Conservation (phyloP, 2,329 filamentous ascomycete species). For the Didymosphaeria variabile region DNA sequence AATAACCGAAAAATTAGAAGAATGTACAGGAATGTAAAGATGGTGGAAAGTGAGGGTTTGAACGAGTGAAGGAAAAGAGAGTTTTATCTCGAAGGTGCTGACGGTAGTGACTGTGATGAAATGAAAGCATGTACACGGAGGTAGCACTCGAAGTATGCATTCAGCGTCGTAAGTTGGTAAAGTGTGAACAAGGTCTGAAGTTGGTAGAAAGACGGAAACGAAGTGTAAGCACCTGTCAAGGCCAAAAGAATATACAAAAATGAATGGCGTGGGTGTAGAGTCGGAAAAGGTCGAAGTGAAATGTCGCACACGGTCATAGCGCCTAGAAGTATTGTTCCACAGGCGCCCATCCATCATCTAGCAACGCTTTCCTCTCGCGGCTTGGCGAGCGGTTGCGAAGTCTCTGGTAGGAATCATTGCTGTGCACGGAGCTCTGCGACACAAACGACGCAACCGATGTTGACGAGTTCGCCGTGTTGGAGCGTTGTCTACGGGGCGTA, state of each 20-base stretch:
- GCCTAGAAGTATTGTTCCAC: conserved; percentile 3
- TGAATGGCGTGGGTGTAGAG: background rate
- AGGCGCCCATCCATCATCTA: conserved; percentile 7
- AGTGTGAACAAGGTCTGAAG: background rate
- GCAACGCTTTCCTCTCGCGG: background rate
- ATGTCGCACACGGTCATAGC: background rate
- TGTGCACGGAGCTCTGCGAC: conserved; percentile 3
- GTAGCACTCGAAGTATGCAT: background rate
- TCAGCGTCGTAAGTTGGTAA: background rate
- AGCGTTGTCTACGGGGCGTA: background rate
- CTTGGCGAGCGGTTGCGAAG: conserved; percentile 1
- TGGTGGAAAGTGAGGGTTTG: background rate
- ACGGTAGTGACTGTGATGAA: background rate
- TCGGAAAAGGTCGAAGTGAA: background rate
- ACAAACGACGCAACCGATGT: conserved; percentile 9
- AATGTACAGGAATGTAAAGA: background rate
- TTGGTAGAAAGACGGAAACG: background rate
- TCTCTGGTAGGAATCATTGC: background rate
- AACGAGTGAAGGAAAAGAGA: background rate
- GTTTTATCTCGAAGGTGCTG: background rate
- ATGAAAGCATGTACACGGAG: background rate
- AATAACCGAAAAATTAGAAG: background rate
- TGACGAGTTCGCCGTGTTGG: conserved; percentile 8
- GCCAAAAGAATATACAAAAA: background rate
- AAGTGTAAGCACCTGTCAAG: background rate